Base-by-base conservation (phyloP, 257 asterid genomes). In the Anisodus acutangulus region DNA sequence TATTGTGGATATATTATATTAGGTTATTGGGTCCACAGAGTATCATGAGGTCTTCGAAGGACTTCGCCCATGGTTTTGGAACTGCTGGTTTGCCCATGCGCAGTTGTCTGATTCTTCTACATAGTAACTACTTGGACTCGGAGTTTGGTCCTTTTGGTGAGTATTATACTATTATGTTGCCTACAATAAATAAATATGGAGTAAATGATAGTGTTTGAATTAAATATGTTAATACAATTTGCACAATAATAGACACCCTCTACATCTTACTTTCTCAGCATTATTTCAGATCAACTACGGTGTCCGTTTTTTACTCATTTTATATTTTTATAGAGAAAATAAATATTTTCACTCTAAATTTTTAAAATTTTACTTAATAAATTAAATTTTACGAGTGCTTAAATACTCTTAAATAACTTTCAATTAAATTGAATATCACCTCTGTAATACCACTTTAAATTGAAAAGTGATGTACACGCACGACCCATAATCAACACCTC, bases 31-130 rank as follows among this genome's bases (percentile, higher is more conserved):
- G 54, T 69, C 4, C 35, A 19, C 57, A 67, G 49, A 35, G 12
- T 35, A 13, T 67, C 12, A 15, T 6, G 17, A 68, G 76, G 54
- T 70, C 35, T 39, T 69, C 49, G 11, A 35, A 31, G 35, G 35
- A 31, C 35, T 39, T 16, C 35, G 63, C 63, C 63, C 62, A 12
- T 76, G 81, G 81, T 51, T 51, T 76, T 76, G 8, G 81, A 76
- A 76, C 63, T 76, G 62, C 81, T 76, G 63, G 45, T 76, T 76
- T 47, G 13, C 45, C 81, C 81, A 49, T 8, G 6, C 62, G 45
- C 1, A 49, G 0, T n/a, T 71, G 51, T 43, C 0, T 72, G n/a
- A 2, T 74, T 74, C 81, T 19, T 49, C 57, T 43, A 8, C 15
- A 9, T 63, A 63, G 8, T 22, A 22, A 22, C 0, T 22, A 22